Evolutionary conservation across 805 yeast species (phyloP), one percentile per base, ranked within the genome.

Genomic region (Saccharomycopsis sp.): DNA sequence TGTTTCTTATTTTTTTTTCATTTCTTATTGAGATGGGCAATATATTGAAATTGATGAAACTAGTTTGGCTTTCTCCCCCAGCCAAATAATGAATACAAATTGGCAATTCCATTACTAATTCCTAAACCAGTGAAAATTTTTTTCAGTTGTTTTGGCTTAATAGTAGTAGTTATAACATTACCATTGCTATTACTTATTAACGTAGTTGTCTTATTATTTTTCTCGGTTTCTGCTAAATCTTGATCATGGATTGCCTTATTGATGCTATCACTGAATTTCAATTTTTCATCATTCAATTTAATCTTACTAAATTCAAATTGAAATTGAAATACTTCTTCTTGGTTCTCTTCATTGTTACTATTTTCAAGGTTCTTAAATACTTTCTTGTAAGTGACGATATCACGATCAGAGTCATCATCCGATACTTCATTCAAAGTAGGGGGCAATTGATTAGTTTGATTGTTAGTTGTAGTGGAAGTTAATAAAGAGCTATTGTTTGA

Each of bases 231-330:
- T 22, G 9, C 33, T 11, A 19, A 4, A 11, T 38, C 40, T 19
- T 38, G 46, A 17, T 47, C 29, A 20, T 47, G 38, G 5, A 40
- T 17, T 4, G 40, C 28, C 20, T 35, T 16, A 13, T 23, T 28
- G n/a, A 45, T 24, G 4, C 45, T 40, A n/a, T 47, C 51, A 28
- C 41, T 40, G 28, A 49, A 49, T 23, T 49, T 41, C 21, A 49
- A 35, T 23, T 45, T 27, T 7, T 40, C 41, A 8, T 45, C 50
- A 34, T 49, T 26, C 21, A 49, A 29, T 33, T 49, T 43, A 23
- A 49, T 38, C 26, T 49, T 49, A 20, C 47, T 40, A 29, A 49
- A 49, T 20, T 49, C 43, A 20, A 49, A 49, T 21, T 49, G 46
- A 31, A 49, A 49, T 26, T 45, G 44, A 21, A 49, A 49, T 16